Evolutionary conservation across 768 basidiomycete genomes (phyloP).

Genomic region (Suillus plorans): DNA sequence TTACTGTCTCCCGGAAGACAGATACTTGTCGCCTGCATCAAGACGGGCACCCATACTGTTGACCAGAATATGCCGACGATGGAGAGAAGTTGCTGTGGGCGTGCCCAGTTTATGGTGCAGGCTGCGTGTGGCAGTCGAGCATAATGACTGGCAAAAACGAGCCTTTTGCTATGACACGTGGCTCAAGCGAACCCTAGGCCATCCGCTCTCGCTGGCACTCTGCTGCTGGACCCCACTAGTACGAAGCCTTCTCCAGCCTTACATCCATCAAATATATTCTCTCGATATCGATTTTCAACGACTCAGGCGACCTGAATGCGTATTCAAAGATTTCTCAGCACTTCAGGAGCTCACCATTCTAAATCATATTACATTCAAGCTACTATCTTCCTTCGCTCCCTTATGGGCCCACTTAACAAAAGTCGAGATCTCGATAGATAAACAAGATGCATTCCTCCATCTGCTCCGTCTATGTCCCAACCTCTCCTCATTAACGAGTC

Average conservation of each 20-base stretch:
- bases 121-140: background rate
- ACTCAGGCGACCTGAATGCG: too few relatives aligned
- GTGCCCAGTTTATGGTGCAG: background rate
- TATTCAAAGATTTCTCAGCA: conserved; percentile 12
- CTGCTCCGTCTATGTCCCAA: background rate
- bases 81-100: background rate
- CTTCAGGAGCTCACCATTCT: conserved; percentile 12
- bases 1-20: background rate
- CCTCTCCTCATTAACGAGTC: background rate
- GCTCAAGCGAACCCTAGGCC: background rate
- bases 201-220: background rate
- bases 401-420: conserved; percentile 17
- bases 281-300: too few relatives aligned
- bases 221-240: too few relatives aligned
- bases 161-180: background rate
- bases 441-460: conserved; percentile 1
- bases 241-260: background rate
- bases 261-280: background rate
- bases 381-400: conserved; percentile 7
- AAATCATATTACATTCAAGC: background rate
- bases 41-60: background rate
- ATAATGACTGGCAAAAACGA: background rate
- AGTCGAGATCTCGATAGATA: conserved; percentile 7
- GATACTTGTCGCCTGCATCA: background rate
- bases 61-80: background rate